Conservation (phyloP, 2,329 filamentous ascomycete genomes). For the Alternaria sp. region DNA sequence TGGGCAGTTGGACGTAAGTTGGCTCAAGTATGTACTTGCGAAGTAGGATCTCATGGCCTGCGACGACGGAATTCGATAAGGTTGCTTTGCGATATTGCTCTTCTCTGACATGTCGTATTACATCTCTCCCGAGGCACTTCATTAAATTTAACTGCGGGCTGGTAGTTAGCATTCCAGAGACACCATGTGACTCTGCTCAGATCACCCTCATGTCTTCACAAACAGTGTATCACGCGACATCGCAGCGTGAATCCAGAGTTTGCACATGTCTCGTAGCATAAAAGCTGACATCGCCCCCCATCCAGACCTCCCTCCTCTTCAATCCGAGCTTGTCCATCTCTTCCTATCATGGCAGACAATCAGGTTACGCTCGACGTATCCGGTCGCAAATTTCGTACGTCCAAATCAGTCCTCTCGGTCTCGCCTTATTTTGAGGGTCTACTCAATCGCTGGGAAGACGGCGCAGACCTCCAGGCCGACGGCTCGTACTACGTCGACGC, state of each 20-base stretch:
- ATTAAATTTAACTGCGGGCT: not conserved
- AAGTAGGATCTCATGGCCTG: not conserved
- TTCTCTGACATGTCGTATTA: fast-evolving
- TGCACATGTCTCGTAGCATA: not conserved
- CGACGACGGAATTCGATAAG: too few relatives aligned
- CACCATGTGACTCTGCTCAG: not conserved
- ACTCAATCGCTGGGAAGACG: not conserved
- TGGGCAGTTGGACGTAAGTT: not conserved
- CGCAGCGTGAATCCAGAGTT: not conserved
- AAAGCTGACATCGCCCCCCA: not conserved
- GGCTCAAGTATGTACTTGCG: not conserved
- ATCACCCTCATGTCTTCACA: not conserved
- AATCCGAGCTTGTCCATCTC: too few relatives aligned
- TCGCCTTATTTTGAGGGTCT: not conserved
- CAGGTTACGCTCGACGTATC: not conserved
- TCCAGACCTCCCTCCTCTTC: too few relatives aligned
- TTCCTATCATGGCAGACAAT: not conserved
- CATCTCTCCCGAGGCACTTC: not conserved
- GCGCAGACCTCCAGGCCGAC: conserved; percentile 12
- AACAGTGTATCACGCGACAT: not conserved
- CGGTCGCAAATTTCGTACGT: not conserved
- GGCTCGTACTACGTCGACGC: conserved; percentile 47
- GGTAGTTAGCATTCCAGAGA: fast-evolving
- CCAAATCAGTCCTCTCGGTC: not conserved
- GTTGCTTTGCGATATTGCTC: not conserved